A percentile compares a stretch with the other conserved stretches of the same genome.
These are phyloP conservation scores for Scortechinia acanthostroma DNA, from an alignment of 2,329 filamentous ascomycete species.

Conservation along the genomic window DNA sequence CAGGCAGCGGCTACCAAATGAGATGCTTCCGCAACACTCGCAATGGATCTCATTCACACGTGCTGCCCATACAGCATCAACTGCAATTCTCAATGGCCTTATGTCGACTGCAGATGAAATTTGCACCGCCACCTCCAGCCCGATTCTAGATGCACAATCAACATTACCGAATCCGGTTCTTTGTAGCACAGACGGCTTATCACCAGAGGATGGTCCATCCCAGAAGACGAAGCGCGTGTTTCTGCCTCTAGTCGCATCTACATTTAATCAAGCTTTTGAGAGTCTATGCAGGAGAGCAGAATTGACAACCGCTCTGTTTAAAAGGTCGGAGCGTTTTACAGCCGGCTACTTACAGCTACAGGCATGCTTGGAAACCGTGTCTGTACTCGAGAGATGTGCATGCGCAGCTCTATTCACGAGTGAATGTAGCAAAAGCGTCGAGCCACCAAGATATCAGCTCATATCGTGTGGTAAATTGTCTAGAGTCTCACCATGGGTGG, in stretches of 20 bases:
- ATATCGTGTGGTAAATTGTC: too few relatives aligned
- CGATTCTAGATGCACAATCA: too few relatives aligned
- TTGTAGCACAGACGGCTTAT: not conserved
- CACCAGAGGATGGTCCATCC: slow-evolving; percentile 3
- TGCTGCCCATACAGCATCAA: slow-evolving; percentile 21
- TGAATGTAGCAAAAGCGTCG: slow-evolving; percentile 2
- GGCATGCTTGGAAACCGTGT: slow-evolving; percentile 11
- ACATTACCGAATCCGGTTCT: not conserved
- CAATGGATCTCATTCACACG: slow-evolving; percentile 28
- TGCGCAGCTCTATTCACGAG: slow-evolving; percentile 8
- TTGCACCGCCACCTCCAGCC: not conserved
- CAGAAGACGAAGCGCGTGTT: not conserved
- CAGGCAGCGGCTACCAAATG: slow-evolving; percentile 8
- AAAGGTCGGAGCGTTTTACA: too few relatives aligned
- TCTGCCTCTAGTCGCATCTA: not conserved
- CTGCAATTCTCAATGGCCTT: slow-evolving; percentile 15
- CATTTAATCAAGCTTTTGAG: slow-evolving; percentile 4
- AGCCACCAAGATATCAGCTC: slow-evolving; percentile 5
- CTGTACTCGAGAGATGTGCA: slow-evolving; percentile 12
- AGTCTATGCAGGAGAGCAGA: slow-evolving; percentile 7
- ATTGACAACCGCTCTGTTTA: slow-evolving; percentile 7
- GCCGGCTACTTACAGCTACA: too few relatives aligned
- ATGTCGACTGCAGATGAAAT: not conserved
- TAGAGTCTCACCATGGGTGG: slow-evolving; percentile 22
- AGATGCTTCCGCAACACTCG: slow-evolving; percentile 18